Evolutionary conservation across 78 protist species (phyloP), one percentile per base, ranked within the genome.

Genomic region (Dictyostelium citrinum): DNA sequence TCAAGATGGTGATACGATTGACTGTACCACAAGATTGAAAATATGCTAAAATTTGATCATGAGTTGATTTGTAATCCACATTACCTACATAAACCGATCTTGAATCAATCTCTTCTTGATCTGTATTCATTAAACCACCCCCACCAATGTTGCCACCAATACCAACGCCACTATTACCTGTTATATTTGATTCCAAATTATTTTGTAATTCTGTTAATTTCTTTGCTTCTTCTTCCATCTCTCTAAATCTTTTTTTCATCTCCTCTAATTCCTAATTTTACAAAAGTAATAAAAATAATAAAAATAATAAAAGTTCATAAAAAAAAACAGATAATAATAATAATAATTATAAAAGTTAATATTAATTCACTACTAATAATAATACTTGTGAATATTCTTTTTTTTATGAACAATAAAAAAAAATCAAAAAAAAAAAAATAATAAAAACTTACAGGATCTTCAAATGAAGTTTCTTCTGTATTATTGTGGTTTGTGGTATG

Each of bases 71-170:
- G 61, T 92, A 97, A 82, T 98, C 98, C 31, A 95, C 98, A 70
- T 96, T 97, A 17, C 97, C 97, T 14, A 98, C 96, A 41, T 84
- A 96, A 6, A 98, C 90, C 14, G 99, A 97, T 70, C 98, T 83
- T 11, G 91, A 22, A 58, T 97, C 98, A 0, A 90, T 79, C 79
- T 90, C 96, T 75, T 91, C 97, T 39, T 96, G 92, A 55, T 85
- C 92, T 45, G 67, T 29, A 17, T 22, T 46, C 10, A 49, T 24
- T 17, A 39, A 6, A 77, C 51, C 16, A 37, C 49, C 80, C 3
- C 75, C 75, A 24, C 17, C 51, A 22, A 5, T 12, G 9, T 24
- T 43, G 5, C n/a, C 70, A 22, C 70, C 31, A 6, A 22, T 60
- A 24, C 17, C 24, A 60, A 60, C 14, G 10, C 29, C 16, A 33